Base-by-base conservation (phyloP, 345 rosid species). In the Populus alba region DNA sequence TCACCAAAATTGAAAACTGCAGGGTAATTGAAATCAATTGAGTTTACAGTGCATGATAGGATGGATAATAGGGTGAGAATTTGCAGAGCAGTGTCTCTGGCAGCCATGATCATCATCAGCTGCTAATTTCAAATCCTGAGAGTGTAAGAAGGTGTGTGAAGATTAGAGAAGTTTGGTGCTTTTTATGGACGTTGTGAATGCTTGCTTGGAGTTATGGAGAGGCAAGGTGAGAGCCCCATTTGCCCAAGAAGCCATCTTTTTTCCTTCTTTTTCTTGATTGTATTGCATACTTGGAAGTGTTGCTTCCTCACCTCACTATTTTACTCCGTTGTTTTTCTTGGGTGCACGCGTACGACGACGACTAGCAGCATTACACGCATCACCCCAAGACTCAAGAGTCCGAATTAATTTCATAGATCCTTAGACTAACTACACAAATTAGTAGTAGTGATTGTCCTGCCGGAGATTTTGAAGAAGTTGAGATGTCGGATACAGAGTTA, bases 1-100 rank as follows among this genome's bases (percentile, higher is more conserved):
- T 90, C 97, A 61, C 98, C 94, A 29, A 91, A 93, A 82, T 75
- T 80, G 62, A 90, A 90, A 68, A 84, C 89, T 5, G 91, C 75
- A 1, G 87, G 77, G 75, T 85, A 89, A 6, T 87, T 73, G 81
- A 87, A 86, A 43, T 86, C 83, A 16, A 80, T 17, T 0, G 94
- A 81, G 23, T 29, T 73, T 31, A 84, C 76, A 5, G 12, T 20
- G 1, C 78, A 47, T 63, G 83, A 45, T 29, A 47, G 3, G 51
- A 79, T 29, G 35, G 23, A 67, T 31, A 72, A 1, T 3, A 84
- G 17, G 57, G 71, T 61, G 45, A 87, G 41, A 51, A 74, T 35
- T 51, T 62, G 74, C 27, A 71, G 5, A 29, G 37, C 12, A 22
- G 8, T 16, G 15, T 23, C 9, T 39, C 45, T 76, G 38, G 77